A percentile compares a stretch with the other conserved stretches of the same genome.
Evolutionary conservation across 1,139 yeast species (phyloP).

Genomic region (Torulaspora pretoriensis): DNA sequence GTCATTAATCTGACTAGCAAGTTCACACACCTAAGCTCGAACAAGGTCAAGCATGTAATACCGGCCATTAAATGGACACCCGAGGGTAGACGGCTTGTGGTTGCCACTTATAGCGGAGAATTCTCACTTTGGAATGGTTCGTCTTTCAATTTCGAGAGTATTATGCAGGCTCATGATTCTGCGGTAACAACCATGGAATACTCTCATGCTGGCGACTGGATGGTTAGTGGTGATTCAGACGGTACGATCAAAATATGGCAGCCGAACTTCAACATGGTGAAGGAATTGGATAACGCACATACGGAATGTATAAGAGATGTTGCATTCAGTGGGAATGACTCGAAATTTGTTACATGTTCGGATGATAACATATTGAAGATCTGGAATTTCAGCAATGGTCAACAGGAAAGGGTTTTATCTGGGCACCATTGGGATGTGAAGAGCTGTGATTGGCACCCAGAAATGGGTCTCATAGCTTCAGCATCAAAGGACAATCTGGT

Average conservation of each 20-base stretch:
- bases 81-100: conserved; percentile 84
- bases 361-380: conserved; percentile 87
- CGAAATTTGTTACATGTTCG: conserved; percentile 85
- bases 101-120: conserved; percentile 92
- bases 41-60: conserved; percentile 88
- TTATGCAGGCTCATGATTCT: conserved; percentile 97
- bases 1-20: conserved; percentile 63
- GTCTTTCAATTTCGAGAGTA: conserved; percentile 92
- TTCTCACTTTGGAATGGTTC: conserved; percentile 96
- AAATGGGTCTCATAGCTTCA: conserved; percentile 73
- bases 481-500: conserved; percentile 93
- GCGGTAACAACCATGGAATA: conserved; percentile 78
- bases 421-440: conserved; percentile 99
- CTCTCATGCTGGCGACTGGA: conserved; percentile 92
- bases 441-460: conserved; percentile 95
- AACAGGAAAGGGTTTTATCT: conserved; percentile 70
- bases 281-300: conserved; percentile 72
- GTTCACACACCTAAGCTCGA: conserved; percentile 85
- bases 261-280: conserved; percentile 94
- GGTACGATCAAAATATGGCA: conserved; percentile 96
- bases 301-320: conserved; percentile 76
- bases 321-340: conserved; percentile 84
- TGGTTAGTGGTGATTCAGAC: conserved; percentile 87
- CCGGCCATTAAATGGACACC: conserved; percentile 95
- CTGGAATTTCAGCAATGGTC: conserved; percentile 91